Base-by-base conservation (phyloP, 495 filamentous ascomycete species). In the Acidomyces sp. region DNA sequence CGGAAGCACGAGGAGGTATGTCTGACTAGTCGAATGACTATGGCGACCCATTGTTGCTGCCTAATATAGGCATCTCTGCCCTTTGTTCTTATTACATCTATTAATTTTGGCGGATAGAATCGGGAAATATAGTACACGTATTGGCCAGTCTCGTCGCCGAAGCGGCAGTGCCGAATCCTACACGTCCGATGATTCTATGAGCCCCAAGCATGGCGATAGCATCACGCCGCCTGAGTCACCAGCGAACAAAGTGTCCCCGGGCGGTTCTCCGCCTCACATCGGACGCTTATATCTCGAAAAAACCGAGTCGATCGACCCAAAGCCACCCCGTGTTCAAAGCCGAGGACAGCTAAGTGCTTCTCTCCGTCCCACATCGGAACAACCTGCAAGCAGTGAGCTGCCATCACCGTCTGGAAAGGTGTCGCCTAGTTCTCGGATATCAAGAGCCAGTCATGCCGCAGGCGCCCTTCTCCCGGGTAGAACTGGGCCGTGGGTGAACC, bases 171-270 rank as follows among this genome's bases (percentile, higher is more conserved):
- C 27, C 3, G 19, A 43, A 31, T 35, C 28, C 26, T 20, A 4
- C 24, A 24, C 22, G 10, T 37, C 21, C 25, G 41, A 23, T 21
- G 44, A 37, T 29, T 47, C 44, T 3, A 41, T 47, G 44, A 16
- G 37, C n/a, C n/a, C n/a, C 21, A 21, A 20, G 15, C 28, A 47
- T 37, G 37, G 29, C 38, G n/a, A 22, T 6, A 47, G 42, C 24
- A 12, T 16, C 13, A 47, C 44, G 13, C 44, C 44, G 16, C 25
- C 37, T 1, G 36, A 41, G 3, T 29, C 37, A 16, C 44, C 37
- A 17, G 17, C 37, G 13, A 6, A 17, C 15, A 6, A 6, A 16
- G 24, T 15, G 13, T 41, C 37, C 6, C 37, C 37, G 15, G 2
- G 26, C 5, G 11, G n/a, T 41, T n/a, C n/a, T n/a, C n/a, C n/a